Evolutionary conservation across 139 green algal species (phyloP).

Genomic region (Spirogloea muscicola): DNA sequence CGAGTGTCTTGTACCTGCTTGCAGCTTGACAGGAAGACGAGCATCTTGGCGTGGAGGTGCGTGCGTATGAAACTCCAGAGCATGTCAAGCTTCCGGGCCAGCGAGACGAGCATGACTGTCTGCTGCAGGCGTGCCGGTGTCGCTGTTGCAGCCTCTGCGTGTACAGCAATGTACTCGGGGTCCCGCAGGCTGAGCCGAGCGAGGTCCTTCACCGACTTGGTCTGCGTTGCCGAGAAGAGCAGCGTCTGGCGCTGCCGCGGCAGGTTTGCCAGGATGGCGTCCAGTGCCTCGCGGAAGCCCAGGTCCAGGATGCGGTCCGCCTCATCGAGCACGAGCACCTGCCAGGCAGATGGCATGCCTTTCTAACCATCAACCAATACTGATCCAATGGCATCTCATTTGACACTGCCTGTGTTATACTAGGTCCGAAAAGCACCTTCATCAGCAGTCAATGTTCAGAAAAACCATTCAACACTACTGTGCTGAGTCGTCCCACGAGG

Average conservation of each 20-base stretch:
- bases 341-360: slow-evolving; percentile 10
- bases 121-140: slow-evolving; percentile 89
- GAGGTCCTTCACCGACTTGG: slow-evolving; percentile 69
- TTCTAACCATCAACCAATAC: too few relatives aligned
- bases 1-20: slow-evolving; percentile 94
- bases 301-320: slow-evolving; percentile 96
- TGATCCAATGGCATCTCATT: too few relatives aligned
- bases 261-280: slow-evolving; percentile 92
- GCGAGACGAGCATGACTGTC: slow-evolving; percentile 66
- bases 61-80: slow-evolving; percentile 94
- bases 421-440: too few relatives aligned
- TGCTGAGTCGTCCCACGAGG: too few relatives aligned
- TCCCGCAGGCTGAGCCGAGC: slow-evolving; percentile 70
- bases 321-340: slow-evolving; percentile 93
- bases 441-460: too few relatives aligned
- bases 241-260: slow-evolving; percentile 81
- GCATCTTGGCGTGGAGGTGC: slow-evolving; percentile 76
- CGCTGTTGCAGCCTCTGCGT: slow-evolving; percentile 73
- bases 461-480: too few relatives aligned
- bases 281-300: slow-evolving; percentile 83
- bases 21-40: slow-evolving; percentile 95
- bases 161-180: slow-evolving; percentile 87
- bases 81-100: slow-evolving; percentile 84
- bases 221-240: slow-evolving; percentile 85
- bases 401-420: too few relatives aligned